phyloP scores from a whole-genome alignment of 805 yeast species.

The Kodamaea kaohsiungensis region DNA sequence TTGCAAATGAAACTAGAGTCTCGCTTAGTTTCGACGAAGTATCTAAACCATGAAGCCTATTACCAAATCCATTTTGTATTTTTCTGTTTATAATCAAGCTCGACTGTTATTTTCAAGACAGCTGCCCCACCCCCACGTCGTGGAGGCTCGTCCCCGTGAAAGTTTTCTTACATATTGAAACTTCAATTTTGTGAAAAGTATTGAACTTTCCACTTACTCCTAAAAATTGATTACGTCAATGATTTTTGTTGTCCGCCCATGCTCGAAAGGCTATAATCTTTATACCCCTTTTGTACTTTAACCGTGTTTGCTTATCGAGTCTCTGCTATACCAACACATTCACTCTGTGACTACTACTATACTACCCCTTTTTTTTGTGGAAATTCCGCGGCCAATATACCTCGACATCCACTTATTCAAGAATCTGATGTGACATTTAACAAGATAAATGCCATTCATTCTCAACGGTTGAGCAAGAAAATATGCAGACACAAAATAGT shows the following conservation, averaged over 20 bases:
- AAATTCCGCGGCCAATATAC: background rate
- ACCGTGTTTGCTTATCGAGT: background rate
- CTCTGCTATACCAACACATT: too few species aligned
- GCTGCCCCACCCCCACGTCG: background rate
- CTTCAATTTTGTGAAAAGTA: background rate
- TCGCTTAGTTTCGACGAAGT: slow-evolving; percentile 2
- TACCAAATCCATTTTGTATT: background rate
- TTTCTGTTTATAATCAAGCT: background rate
- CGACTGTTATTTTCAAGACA: background rate
- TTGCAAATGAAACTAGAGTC: background rate
- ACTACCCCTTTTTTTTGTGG: background rate
- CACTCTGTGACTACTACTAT: too few species aligned
- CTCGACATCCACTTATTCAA: background rate
- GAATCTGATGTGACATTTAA: background rate
- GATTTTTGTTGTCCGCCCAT: background rate
- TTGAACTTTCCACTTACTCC: background rate
- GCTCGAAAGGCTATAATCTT: background rate
- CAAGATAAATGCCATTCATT: background rate
- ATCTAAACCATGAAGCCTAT: background rate
- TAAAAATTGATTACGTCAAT: background rate
- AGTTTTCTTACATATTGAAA: background rate
- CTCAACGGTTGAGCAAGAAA: background rate
- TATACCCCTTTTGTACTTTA: background rate
- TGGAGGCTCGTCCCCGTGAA: background rate
- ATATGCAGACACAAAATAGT: background rate